Evolutionary conservation across 441 rosid genomes (phyloP).

Genomic region (Rhodomyrtus psidioides): DNA sequence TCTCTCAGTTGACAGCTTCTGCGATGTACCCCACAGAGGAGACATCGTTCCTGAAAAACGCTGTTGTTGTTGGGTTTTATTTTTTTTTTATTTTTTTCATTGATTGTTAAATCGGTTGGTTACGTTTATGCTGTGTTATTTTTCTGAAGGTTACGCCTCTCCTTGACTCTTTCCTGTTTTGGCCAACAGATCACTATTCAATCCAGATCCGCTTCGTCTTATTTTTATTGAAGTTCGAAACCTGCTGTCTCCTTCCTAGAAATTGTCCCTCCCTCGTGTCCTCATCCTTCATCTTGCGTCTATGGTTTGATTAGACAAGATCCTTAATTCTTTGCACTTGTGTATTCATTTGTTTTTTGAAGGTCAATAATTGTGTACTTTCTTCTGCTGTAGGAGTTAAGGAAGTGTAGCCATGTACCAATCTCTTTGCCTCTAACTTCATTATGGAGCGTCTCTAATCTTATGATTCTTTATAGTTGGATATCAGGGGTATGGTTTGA

Average conservation of each 20-base stretch:
- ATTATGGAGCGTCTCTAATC: not conserved
- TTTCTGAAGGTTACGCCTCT: not conserved
- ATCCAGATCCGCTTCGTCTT: not conserved
- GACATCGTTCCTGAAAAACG: not conserved
- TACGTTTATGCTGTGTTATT: not conserved
- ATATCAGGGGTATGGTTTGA: too few species aligned
- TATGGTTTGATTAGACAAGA: not conserved
- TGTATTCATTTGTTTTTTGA: too few species aligned
- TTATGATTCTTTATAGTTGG: not conserved
- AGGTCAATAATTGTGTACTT: too few species aligned
- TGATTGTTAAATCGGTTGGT: not conserved
- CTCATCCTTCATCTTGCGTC: not conserved
- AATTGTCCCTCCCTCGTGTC: not conserved
- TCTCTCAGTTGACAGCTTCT: not conserved
- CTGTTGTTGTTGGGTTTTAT: too few species aligned
- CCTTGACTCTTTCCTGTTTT: not conserved
- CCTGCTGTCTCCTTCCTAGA: not conserved
- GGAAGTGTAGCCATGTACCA: too few species aligned
- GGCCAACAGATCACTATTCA: not conserved
- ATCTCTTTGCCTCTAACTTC: not conserved
- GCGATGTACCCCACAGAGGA: not conserved
- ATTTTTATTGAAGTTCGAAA: not conserved
- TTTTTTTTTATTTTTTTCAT: not conserved
- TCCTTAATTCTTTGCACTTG: too few species aligned
- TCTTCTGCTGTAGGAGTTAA: too few species aligned